Conservation (phyloP, 2,329 filamentous ascomycete species). For the Xylaria sp. region DNA sequence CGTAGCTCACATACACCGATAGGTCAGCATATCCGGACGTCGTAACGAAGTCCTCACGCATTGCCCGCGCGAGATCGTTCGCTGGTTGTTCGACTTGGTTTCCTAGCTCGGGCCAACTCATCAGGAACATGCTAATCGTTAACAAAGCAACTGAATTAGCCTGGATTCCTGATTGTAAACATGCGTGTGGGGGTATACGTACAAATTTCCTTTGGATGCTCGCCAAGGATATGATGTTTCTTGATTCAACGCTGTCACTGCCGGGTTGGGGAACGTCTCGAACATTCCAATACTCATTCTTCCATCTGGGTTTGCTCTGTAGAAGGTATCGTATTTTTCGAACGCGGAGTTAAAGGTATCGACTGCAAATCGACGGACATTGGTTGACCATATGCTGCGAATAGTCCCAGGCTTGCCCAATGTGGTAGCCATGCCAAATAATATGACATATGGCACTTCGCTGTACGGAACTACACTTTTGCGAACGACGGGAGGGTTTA, state of each 20-base stretch:
- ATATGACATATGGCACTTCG: too few relatives aligned
- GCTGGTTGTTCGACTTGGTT: constrained; percentile 6
- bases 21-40: background rate
- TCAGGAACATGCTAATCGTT: too few relatives aligned
- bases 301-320: constrained; percentile 9
- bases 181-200: constrained; percentile 12
- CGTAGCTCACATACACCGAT: constrained; percentile 9
- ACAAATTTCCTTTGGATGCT: constrained; percentile 29
- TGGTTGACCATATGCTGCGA: too few relatives aligned
- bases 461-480: too few relatives aligned
- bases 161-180: too few relatives aligned
- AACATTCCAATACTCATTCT: background rate
- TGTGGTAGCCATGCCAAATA: too few relatives aligned
- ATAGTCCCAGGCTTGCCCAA: too few relatives aligned
- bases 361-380: too few relatives aligned
- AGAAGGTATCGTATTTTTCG: constrained; percentile 27
- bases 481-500: too few relatives aligned
- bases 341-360: too few relatives aligned
- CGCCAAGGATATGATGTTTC: constrained; percentile 38
- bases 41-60: background rate
- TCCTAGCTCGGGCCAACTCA: background rate
- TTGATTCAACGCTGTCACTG: constrained; percentile 19
- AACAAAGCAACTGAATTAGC: too few relatives aligned
- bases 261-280: constrained; percentile 28
- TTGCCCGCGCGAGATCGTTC: constrained; percentile 7